Evolutionary conservation across 1,139 yeast species (phyloP).

Genomic region (Sugiyamaella japonica): DNA sequence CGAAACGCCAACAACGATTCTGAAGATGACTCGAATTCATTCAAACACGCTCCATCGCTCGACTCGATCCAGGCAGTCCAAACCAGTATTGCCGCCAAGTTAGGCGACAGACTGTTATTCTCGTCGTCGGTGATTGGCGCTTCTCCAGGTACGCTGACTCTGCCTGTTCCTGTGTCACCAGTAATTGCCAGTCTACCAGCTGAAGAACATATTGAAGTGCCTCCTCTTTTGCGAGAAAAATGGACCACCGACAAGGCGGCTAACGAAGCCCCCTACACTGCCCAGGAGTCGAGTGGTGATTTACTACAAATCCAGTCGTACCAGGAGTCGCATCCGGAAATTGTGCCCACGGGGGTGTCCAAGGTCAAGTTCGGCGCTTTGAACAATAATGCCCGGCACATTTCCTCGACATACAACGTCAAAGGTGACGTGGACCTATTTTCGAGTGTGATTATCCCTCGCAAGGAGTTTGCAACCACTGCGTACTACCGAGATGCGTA

Average conservation of each 20-base stretch:
- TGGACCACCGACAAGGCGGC: not conserved
- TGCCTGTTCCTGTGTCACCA: conserved; percentile 23
- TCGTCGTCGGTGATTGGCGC: conserved; percentile 3
- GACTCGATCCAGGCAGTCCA: conserved; percentile 21
- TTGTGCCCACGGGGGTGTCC: not conserved
- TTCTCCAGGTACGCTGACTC: not conserved
- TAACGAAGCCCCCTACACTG: not conserved
- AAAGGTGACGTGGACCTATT: conserved; percentile 1
- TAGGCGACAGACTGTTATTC: conserved; percentile 14
- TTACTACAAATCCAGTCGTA: conserved; percentile 5
- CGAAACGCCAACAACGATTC: not conserved
- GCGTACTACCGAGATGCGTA: conserved; percentile 23
- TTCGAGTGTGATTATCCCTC: conserved; percentile 14
- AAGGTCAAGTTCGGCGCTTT: conserved; percentile 4
- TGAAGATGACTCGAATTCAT: not conserved
- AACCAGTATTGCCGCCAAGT: conserved; percentile 18
- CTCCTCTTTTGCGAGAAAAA: conserved; percentile 15
- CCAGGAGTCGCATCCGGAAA: not conserved
- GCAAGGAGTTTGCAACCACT: conserved; percentile 20
- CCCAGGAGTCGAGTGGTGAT: no score
- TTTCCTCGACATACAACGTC: not conserved
- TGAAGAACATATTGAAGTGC: conserved; percentile 18
- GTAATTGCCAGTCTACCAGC: conserved; percentile 21
- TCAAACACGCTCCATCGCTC: conserved; percentile 17
- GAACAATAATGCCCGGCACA: not conserved